Conservation (phyloP, 441 rosid species). For the Viola pubescens region DNA sequence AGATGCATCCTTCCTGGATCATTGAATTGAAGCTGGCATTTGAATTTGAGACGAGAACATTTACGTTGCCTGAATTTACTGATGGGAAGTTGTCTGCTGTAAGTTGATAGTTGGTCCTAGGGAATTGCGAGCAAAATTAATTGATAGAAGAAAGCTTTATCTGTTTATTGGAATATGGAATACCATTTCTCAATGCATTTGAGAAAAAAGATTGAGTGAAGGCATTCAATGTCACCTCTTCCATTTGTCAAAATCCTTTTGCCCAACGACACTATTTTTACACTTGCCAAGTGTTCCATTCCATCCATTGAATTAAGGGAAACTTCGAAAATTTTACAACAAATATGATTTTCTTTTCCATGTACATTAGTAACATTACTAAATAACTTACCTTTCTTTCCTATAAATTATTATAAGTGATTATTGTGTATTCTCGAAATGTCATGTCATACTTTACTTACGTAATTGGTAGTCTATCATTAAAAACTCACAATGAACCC, state of each 20-base stretch:
- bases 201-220: neutral
- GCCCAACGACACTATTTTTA: neutral
- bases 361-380: neutral
- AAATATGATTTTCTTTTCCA: too few species aligned
- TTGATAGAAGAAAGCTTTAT: neutral
- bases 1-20: too few species aligned
- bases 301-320: neutral
- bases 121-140: neutral
- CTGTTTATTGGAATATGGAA: conserved; percentile 9
- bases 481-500: too few species aligned
- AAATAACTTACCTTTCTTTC: too few species aligned
- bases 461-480: too few species aligned
- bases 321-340: neutral
- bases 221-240: neutral
- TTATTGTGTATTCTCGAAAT: too few species aligned
- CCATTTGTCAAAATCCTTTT: neutral
- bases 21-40: too few species aligned
- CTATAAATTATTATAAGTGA: too few species aligned
- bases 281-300: neutral
- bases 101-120: neutral
- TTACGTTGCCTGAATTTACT: too few species aligned
- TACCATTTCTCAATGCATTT: conserved; percentile 12
- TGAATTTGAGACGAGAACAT: too few species aligned
- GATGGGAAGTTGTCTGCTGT: too few species aligned
- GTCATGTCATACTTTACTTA: too few species aligned